Evolutionary conservation across 345 rosid genomes (phyloP).

Genomic region (Excoecaria cochinchinensis): DNA sequence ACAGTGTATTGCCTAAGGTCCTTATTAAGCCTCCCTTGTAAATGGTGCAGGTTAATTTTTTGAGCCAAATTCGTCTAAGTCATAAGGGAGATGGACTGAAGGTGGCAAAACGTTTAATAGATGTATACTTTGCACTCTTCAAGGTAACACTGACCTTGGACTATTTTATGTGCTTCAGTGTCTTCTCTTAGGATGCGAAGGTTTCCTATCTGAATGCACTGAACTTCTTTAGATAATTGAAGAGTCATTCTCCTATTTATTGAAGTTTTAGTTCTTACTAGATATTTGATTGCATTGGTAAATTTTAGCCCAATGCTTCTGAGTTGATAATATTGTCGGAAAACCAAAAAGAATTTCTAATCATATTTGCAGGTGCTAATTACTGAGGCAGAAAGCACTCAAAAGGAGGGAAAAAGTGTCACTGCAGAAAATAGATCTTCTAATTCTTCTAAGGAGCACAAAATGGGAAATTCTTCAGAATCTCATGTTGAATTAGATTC

Average conservation of each 20-base stretch:
- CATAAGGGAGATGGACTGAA: conserved; percentile 87
- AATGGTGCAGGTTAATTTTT: conserved; percentile 77
- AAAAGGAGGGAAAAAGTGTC: conserved; percentile 32
- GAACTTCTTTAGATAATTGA: background rate
- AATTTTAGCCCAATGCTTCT: background rate
- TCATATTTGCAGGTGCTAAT: conserved; percentile 58
- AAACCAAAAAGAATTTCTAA: conserved; percentile 15
- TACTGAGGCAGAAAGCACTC: conserved; percentile 48
- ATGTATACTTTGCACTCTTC: conserved; percentile 90
- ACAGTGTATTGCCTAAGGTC: background rate
- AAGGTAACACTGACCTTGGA: conserved; percentile 49
- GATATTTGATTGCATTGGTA: background rate
- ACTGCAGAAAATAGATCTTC: conserved; percentile 29
- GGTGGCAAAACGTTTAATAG: conserved; percentile 83
- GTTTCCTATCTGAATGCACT: background rate
- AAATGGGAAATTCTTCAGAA: conserved; percentile 42
- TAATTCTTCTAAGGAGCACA: conserved; percentile 35
- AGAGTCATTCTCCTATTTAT: background rate
- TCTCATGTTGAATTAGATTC: conserved; percentile 90
- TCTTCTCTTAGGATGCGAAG: background rate
- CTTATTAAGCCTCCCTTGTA: conserved; percentile 14
- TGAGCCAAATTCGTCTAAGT: conserved; percentile 75
- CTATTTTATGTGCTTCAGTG: background rate
- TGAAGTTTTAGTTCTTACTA: background rate
- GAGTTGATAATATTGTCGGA: conserved; percentile 3